Evolutionary conservation across 1,284 basidiomycete genomes (phyloP), one percentile per base, ranked within the genome.

Genomic region (Mycocalia duriaeana): DNA sequence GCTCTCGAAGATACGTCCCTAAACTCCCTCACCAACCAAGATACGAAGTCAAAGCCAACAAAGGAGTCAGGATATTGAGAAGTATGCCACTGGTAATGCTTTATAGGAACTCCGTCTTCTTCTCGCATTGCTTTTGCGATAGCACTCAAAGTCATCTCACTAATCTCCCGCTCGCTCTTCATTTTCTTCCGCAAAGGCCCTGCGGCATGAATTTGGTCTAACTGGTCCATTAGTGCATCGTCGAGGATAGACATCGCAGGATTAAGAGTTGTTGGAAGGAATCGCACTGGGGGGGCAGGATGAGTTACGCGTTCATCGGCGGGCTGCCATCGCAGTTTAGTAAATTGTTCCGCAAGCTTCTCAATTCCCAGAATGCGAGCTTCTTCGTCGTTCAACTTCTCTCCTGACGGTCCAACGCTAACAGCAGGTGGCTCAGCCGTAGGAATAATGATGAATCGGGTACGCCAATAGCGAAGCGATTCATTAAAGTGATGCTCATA

Each of bases 391-490:
- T 88, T 82, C 47, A 92, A 76, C 50, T 73, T 75, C 63, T 91
- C 90, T 4, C 82, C 86, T 0, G 70, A 70, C 0, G 81, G 76
- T 1, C 81, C 83, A 16, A 75, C 70, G 44, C 66, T 77, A 9
- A 73, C 66, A 38, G 67, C 70, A 6, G 82, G 89, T 26, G 77
- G 75, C 48, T 85, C 85, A 8, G 81, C 76, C 0, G 89, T 85
- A 0, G 95, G 95, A 40, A 98, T 90, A 16, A 99, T 81, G 20
- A 98, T 79, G 61, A 97, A 96, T n/a, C 94, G 79, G 0, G 94
- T 96, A 5, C 94, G 80, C 91, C 94, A 98, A 61, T 95, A 96
- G 38, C 89, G 80, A 39, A 93, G 70, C 3, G 86, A 86, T 48
- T 91, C 83, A 56, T 84, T 85, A 60, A 92, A 84, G 39, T 85